Evolutionary conservation across 345 rosid genomes (phyloP).

Genomic region (Eucalyptus curtisii): DNA sequence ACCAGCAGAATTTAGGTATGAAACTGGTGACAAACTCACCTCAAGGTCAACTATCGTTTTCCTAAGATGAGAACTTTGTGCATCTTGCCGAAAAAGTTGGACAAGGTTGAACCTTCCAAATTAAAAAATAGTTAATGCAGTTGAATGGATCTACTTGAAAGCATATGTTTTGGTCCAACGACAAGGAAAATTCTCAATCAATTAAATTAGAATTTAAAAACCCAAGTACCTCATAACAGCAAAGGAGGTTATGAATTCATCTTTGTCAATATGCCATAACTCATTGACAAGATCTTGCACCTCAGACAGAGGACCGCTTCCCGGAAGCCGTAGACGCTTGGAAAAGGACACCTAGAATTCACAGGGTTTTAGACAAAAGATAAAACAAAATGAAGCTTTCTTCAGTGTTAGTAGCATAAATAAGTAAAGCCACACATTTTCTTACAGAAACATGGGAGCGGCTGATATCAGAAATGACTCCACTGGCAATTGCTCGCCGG

Average conservation of each 20-base stretch:
- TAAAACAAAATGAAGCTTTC: neutral
- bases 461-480: slow-evolving; percentile 59
- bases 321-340: slow-evolving; percentile 73
- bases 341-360: slow-evolving; percentile 61
- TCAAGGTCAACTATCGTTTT: slow-evolving; percentile 84
- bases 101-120: slow-evolving; percentile 76
- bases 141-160: neutral
- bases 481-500: slow-evolving; percentile 55
- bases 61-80: slow-evolving; percentile 57
- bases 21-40: slow-evolving; percentile 31
- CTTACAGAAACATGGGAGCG: slow-evolving; percentile 76
- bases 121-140: neutral
- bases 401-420: neutral
- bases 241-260: slow-evolving; percentile 68
- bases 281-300: slow-evolving; percentile 32
- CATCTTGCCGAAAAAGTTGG: slow-evolving; percentile 63
- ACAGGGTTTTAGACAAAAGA: neutral
- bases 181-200: neutral
- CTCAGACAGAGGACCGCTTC: slow-evolving; percentile 34
- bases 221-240: slow-evolving; percentile 70
- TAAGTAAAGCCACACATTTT: neutral
- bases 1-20: neutral
- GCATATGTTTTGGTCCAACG: neutral
- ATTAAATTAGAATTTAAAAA: neutral
- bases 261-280: slow-evolving; percentile 83